Conservation (phyloP, 345 rosid species). For the Conringia planisiliqua region DNA sequence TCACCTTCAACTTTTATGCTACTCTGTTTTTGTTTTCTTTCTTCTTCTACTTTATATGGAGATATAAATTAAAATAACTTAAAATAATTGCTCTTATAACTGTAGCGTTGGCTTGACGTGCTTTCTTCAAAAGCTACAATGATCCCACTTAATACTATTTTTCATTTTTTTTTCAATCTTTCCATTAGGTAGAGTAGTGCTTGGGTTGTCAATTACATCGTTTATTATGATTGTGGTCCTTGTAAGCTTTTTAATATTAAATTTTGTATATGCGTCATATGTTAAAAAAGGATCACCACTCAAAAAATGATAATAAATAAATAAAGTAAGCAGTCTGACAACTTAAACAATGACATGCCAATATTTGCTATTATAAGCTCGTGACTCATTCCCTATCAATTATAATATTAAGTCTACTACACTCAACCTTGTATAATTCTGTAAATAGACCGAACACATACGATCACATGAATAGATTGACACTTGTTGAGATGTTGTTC, state of each 20-base stretch:
- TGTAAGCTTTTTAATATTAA: not conserved
- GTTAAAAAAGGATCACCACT: constrained; percentile 14
- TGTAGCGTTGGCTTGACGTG: constrained; percentile 34
- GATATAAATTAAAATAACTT: not conserved
- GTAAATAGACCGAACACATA: constrained; percentile 23
- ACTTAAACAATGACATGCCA: constrained; percentile 28
- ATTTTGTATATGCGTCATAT: not conserved
- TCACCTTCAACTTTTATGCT: constrained; percentile 57
- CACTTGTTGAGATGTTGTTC: constrained; percentile 24
- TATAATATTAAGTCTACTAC: not conserved
- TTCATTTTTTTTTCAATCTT: not conserved
- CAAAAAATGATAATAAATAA: not conserved
- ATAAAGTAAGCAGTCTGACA: constrained; percentile 22
- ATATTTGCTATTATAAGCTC: constrained; percentile 31
- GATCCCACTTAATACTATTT: constrained; percentile 27
- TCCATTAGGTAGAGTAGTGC: constrained; percentile 26
- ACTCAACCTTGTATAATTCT: constrained; percentile 22
- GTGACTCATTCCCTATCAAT: constrained; percentile 24
- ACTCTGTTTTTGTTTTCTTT: constrained; percentile 18
- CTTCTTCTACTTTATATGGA: not conserved
- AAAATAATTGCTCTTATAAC: constrained; percentile 12
- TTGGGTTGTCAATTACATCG: constrained; percentile 26
- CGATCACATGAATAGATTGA: constrained; percentile 8
- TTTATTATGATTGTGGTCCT: constrained; percentile 29
- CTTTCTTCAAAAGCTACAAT: constrained; percentile 35